Evolutionary conservation across 2,329 filamentous ascomycete species (phyloP), one percentile per base, ranked within the genome.

Genomic region (Cercospora sp.): DNA sequence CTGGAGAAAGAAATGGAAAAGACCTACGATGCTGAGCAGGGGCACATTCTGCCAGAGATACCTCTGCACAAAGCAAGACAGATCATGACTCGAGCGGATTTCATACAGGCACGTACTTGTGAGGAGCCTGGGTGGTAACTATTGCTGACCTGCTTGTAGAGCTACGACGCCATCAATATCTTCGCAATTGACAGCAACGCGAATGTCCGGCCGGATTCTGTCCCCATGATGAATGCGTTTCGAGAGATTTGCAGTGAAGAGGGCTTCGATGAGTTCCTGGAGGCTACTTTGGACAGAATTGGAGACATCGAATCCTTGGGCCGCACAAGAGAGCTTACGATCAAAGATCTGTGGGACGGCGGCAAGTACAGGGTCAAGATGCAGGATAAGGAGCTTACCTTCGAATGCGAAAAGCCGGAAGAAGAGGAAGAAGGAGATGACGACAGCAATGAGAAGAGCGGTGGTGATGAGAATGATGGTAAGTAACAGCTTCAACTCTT

Each of bases 221-320:
- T 99, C 28, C 95, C 95, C 1, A 99, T 99, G 95, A 93, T 97
- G 80, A 89, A 89, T 60, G 95, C 95, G 0, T 97, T 99, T 80
- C 87, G 89, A 66, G 88, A 94, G 75, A 94, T 99, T 12, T 97
- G 93, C 77, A 79, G 83, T 3, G 81, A 90, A 73, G 86, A 88
- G 3, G 91, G 91, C 5, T 99, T 99, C 79, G 89, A 93, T 26
- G 84, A 94, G 71, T 90, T 93, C 78, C 82, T 99, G 16, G 89
- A 97, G 69, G 89, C 86, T 3, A 98, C 95, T 0, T 82, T 97
- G 26, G 87, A 94, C 67, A 87, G 95, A 24, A 99, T 99, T 73
- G 82, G 85, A n/a, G 94, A 91, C 71, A 99, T 99, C 77, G 95
- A 99, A 83, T 94, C 90, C 75, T 84, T 99, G 70, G 94, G 94